These are phyloP conservation scores for Fomitopsis schrenkii DNA, from an alignment of 1,284 basidiomycete genomes.

Conservation along the genomic window DNA sequence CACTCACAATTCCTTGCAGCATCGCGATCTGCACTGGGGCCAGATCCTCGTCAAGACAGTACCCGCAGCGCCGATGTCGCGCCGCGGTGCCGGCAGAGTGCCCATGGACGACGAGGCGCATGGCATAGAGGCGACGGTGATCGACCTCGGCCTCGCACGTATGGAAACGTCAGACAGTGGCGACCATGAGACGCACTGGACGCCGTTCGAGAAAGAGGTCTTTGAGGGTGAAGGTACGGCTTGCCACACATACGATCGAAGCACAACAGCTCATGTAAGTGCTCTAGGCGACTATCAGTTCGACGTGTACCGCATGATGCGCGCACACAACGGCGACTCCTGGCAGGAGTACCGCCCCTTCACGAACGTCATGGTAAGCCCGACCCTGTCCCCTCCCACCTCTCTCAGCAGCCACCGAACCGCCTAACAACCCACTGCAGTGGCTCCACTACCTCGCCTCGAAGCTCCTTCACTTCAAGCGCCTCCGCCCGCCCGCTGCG, in stretches of 20 bases:
- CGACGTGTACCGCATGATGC: slow-evolving; percentile 92
- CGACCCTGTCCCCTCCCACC: neutral
- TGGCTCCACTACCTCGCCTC: slow-evolving; percentile 79
- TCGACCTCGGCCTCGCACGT: slow-evolving; percentile 92
- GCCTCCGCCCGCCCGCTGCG: slow-evolving; percentile 47
- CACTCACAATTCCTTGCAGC: slow-evolving; percentile 42
- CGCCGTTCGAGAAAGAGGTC: slow-evolving; percentile 74
- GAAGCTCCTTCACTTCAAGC: slow-evolving; percentile 71
- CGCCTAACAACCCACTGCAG: slow-evolving; percentile 31
- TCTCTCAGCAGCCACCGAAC: neutral
- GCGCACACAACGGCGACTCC: slow-evolving; percentile 45
- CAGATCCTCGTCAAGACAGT: slow-evolving; percentile 82
- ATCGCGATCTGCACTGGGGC: slow-evolving; percentile 98
- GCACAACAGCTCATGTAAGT: neutral
- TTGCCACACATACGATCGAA: neutral
- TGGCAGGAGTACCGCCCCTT: slow-evolving; percentile 78
- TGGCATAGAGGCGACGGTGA: slow-evolving; percentile 80
- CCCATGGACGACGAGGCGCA: slow-evolving; percentile 56
- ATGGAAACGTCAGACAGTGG: slow-evolving; percentile 56
- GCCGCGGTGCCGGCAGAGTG: slow-evolving; percentile 25
- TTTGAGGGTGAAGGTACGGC: slow-evolving; percentile 76
- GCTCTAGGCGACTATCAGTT: slow-evolving; percentile 86
- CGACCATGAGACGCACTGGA: slow-evolving; percentile 58
- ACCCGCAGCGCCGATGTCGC: slow-evolving; percentile 31
- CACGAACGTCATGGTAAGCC: slow-evolving; percentile 84